Conservation (phyloP, 73 alveolate genomes). For the Effrenium voratum region DNA sequence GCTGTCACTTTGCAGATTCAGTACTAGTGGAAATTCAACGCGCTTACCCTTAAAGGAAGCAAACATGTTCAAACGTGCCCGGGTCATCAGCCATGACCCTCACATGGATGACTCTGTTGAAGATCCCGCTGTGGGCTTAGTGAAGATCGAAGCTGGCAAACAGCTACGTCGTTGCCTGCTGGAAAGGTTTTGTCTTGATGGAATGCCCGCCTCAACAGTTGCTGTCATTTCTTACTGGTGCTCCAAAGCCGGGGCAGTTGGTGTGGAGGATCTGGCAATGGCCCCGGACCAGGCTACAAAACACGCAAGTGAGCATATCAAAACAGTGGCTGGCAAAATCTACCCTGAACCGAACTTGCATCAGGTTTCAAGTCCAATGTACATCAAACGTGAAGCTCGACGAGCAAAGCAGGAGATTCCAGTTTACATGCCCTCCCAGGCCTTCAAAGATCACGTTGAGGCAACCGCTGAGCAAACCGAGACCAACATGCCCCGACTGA, state of each 20-base stretch:
- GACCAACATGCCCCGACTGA: too few relatives aligned
- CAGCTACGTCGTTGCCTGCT: background rate
- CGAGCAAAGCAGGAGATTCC: background rate
- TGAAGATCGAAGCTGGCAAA: background rate
- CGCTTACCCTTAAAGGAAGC: background rate
- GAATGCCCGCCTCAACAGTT: background rate
- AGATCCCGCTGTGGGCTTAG: too few relatives aligned
- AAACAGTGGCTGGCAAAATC: background rate
- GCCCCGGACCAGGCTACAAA: background rate
- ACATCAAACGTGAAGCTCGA: background rate
- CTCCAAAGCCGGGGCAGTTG: slow-evolving; percentile 7
- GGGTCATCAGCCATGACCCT: background rate
- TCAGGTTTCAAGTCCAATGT: background rate
- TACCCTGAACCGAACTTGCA: background rate
- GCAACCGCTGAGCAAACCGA: background rate
- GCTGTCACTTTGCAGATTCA: background rate
- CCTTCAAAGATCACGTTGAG: background rate
- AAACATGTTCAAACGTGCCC: background rate
- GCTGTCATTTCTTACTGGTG: background rate
- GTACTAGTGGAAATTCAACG: background rate
- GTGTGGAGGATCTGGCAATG: slow-evolving; percentile 1
- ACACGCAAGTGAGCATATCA: background rate
- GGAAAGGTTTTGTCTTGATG: background rate
- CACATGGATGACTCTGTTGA: background rate
- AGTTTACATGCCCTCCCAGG: background rate